Percentiles rank a stretch among this genome's conserved stretches.
Evolutionary conservation across 176 grass and related monocot genomes (phyloP).

Genomic region (Oryza glaberrima): DNA sequence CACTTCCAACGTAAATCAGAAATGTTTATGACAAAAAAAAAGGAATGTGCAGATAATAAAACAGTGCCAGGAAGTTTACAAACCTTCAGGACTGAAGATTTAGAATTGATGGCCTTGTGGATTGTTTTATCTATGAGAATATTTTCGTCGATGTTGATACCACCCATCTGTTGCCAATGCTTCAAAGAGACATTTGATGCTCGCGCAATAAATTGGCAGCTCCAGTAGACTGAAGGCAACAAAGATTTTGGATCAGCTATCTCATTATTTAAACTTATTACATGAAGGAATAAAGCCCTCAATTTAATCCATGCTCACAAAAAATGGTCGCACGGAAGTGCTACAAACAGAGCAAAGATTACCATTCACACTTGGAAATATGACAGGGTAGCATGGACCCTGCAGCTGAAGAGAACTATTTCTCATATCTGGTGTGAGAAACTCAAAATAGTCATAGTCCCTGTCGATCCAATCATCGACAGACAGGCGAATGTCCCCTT

Average conservation of each 20-base stretch:
- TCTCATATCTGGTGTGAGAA: constrained; percentile 86
- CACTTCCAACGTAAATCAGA: constrained; percentile 3
- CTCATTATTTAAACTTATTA: background rate
- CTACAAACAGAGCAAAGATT: background rate
- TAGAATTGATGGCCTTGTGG: constrained; percentile 83
- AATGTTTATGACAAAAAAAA: background rate
- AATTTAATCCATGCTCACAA: background rate
- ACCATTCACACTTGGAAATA: constrained; percentile 98
- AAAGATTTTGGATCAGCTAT: constrained; percentile 11
- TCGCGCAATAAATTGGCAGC: constrained; percentile 92
- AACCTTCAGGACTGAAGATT: constrained; percentile 92
- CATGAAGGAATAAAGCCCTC: background rate
- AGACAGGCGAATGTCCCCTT: constrained; percentile 78
- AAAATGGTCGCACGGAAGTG: background rate
- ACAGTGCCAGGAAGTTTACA: background rate
- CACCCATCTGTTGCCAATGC: constrained; percentile 91
- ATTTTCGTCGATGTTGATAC: constrained; percentile 85
- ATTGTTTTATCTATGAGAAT: constrained; percentile 95
- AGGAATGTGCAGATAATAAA: background rate
- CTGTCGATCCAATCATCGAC: constrained; percentile 97
- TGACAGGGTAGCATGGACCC: constrained; percentile 94
- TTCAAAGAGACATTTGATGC: constrained; percentile 92
- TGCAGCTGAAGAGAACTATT: constrained; percentile 94
- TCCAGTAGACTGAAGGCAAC: constrained; percentile 79
- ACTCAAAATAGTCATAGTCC: constrained; percentile 97